A percentile compares a stretch with the other conserved stretches of the same genome.
Conservation (phyloP, 306 rosid species). For the Hylodesmum podocarpum region DNA sequence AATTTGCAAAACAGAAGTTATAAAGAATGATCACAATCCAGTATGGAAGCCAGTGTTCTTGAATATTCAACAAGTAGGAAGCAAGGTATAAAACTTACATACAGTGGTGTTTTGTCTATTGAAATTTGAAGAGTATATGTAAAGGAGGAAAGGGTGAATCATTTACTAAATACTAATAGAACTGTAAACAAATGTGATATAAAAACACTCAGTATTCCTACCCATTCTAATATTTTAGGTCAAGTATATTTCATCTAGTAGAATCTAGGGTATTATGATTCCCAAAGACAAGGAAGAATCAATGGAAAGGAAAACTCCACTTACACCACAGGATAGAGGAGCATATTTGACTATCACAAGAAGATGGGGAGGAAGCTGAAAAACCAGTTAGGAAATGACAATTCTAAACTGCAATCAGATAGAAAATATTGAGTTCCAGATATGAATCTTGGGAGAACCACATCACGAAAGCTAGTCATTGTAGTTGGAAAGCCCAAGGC, state of each 20-base stretch:
- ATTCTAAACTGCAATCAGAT: neutral
- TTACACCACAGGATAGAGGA: neutral
- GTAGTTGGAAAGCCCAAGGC: neutral
- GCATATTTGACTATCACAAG: neutral
- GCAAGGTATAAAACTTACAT: slow-evolving; percentile 68
- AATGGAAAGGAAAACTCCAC: neutral
- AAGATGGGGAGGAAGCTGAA: neutral
- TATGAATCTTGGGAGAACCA: neutral
- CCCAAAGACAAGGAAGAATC: neutral
- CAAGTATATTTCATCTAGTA: slow-evolving; percentile 5
- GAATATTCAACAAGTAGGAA: slow-evolving; percentile 93
- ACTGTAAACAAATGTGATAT: slow-evolving; percentile 3
- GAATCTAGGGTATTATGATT: neutral
- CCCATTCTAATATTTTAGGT: neutral
- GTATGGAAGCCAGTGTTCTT: slow-evolving; percentile 81
- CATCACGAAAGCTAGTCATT: neutral
- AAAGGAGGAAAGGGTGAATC: slow-evolving; percentile 1
- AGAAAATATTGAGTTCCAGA: neutral
- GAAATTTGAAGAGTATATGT: neutral
- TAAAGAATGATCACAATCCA: slow-evolving; percentile 87
- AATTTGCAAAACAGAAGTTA: slow-evolving; percentile 91
- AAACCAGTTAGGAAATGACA: neutral
- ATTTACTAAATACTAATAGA: neutral
- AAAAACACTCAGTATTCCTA: slow-evolving; percentile 8
- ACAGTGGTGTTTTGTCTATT: slow-evolving; percentile 13